Evolutionary conservation across 495 filamentous ascomycete species (phyloP), one percentile per base, ranked within the genome.

Genomic region (Aspergillus haitiensis): DNA sequence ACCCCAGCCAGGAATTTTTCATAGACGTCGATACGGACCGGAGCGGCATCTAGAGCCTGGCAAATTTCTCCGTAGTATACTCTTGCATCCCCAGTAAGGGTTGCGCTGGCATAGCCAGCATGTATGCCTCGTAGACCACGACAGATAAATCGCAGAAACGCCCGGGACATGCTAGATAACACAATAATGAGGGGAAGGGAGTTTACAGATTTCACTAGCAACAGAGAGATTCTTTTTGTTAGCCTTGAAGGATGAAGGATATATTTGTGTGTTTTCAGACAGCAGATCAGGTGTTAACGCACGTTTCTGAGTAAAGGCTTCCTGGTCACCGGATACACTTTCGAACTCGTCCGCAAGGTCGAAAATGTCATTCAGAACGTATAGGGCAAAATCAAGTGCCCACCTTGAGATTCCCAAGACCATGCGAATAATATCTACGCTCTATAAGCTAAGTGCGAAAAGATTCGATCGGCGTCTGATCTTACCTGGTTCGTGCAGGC

Each of bases 141-240:
- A 70, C 86, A 90, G 56, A 84, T 80, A 42, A 85, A 86, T 15
- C 81, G 81, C 52, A 93, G 75, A 63, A 92, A 87, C 46, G 84
- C 82, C 10, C 91, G 85, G 12, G 88, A 86, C 62, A 88, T 84
- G 52, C 87, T 90, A 58, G 86, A 87, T 21, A 93, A 82, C 49
- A 92, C 75, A 49, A 92, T 75, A 59, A 90, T 77, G 27, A 95
- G 77, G 27, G 86, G 76, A 12, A 90, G 74, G 63, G 75, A 87
- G 70, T 68, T 75, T 21, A 74, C 80, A 8, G 72, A 53, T 70
- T 82, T 80, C 16, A 79, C 75, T 78, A 42, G 21, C 21, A 27
- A 56, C 58, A 53, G 44, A 21, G 44, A 21, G 12, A 77, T 67
- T 65, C 27, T 58, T 21, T 56, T 58, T 21, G 69, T 62, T 35